Evolutionary conservation across 208 protist genomes (phyloP), one percentile per base, ranked within the genome.

Genomic region (Leishmania martiniquensis): DNA sequence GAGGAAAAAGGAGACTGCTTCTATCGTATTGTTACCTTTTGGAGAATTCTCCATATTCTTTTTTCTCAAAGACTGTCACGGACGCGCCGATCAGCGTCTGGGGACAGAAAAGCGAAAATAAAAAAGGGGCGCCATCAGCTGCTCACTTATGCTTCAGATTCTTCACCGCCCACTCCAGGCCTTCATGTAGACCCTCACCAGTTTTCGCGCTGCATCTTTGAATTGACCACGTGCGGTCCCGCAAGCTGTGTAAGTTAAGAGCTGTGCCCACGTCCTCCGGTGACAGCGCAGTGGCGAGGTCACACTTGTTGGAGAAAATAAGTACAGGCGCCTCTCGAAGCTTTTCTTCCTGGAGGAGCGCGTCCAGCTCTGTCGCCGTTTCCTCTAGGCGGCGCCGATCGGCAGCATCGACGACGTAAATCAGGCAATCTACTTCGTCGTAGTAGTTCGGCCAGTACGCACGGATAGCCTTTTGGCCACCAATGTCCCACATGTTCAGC

Each of bases 401-500:
- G 1, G 97, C 92, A 22, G 93, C 89, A 83, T 99, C 98, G 34
- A 99, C 95, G 75, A 99, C 98, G 85, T 99, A 99, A 47, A 99
- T 96, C 65, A 99, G 70, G 71, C 93, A 98, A 68, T 99, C 98
- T 2, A 98, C 98, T 81, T 98, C 91, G 63, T 98, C 96, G 86
- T 99, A 99, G 87, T 99, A 99, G 84, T 99, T 98, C 32, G 96
- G 90, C 98, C 98, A 99, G 93, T 99, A 99, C 10, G 97, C 93
- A 37, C 98, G 96, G 72, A 99, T 99, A 45, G 95, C 93, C 86
- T 98, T 99, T 81, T 99, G 98, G 44, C 97, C 98, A 76, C 98
- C 98, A 83, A 99, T 99, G 85, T 99, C 98, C 98, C 98, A 99
- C 88, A 99, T 94, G 90, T 99, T 99, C 47, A 99, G 90, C 88